A percentile compares a stretch with the other conserved stretches of the same genome.
Conservation (phyloP, 768 basidiomycete species). For the Amanita muscaria region DNA sequence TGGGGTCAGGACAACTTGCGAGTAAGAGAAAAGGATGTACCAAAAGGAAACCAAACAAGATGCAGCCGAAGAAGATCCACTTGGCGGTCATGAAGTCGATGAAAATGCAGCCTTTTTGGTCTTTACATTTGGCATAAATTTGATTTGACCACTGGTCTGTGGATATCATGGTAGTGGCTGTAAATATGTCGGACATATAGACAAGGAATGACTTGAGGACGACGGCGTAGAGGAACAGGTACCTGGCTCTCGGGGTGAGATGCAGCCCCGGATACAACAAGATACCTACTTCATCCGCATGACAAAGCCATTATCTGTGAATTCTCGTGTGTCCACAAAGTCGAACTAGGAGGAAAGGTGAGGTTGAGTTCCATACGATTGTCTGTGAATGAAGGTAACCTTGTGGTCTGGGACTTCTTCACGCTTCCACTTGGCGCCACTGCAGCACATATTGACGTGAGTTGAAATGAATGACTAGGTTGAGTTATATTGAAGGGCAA, state of each 20-base stretch:
- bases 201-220: conserved; percentile 95
- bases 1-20: conserved; percentile 10
- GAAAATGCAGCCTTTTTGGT: conserved; percentile 63
- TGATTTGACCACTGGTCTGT: conserved; percentile 86
- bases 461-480: conserved; percentile 18
- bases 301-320: conserved; percentile 76
- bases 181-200: conserved; percentile 96
- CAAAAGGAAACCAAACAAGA: conserved; percentile 95
- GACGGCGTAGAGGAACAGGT: conserved; percentile 87
- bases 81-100: conserved; percentile 85
- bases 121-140: conserved; percentile 71
- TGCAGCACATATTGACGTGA: conserved; percentile 45
- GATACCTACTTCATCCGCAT: conserved; percentile 78
- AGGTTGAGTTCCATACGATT: conserved; percentile 12
- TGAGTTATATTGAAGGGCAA: conserved; percentile 25
- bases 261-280: neutral
- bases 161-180: conserved; percentile 92
- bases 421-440: conserved; percentile 88
- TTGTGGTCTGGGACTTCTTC: conserved; percentile 98
- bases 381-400: conserved; percentile 38
- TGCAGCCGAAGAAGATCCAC: conserved; percentile 97
- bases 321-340: conserved; percentile 91
- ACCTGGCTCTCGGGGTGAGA: conserved; percentile 38
- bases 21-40: conserved; percentile 34
- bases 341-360: conserved; percentile 67